Evolutionary conservation across 2,329 filamentous ascomycete genomes (phyloP).

Genomic region (Colletotrichum lindemuthianum): DNA sequence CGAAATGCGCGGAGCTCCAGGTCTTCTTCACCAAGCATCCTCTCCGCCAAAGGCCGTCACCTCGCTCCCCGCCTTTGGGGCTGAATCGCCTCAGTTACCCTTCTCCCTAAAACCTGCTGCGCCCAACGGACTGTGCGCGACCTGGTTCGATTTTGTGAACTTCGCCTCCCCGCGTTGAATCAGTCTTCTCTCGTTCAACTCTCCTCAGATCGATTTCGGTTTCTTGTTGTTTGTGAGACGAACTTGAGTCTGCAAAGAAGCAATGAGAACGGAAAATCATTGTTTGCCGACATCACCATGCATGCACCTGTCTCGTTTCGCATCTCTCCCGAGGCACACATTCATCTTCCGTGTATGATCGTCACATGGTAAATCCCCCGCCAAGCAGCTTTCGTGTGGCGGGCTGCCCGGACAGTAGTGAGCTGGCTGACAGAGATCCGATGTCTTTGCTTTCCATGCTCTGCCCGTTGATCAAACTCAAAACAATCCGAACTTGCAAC

Average conservation of each 20-base stretch:
- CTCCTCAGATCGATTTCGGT: too few relatives aligned
- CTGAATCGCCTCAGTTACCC: conserved; percentile 28
- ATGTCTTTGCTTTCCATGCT: conserved; percentile 10
- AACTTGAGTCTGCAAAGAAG: too few relatives aligned
- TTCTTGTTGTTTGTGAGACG: too few relatives aligned
- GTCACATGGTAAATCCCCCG: conserved; percentile 14
- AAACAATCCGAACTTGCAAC: conserved; percentile 32
- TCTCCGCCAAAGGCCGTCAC: not conserved
- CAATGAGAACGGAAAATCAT: not conserved
- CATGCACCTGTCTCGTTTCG: too few relatives aligned
- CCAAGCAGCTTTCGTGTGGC: conserved; percentile 10
- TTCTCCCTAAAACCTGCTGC: conserved; percentile 26
- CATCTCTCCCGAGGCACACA: conserved; percentile 5
- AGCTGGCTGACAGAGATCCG: conserved; percentile 29
- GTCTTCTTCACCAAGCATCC: too few relatives aligned
- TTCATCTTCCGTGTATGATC: conserved; percentile 15
- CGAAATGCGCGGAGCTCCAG: too few relatives aligned
- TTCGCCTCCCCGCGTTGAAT: conserved; percentile 6
- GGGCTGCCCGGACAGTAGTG: not conserved
- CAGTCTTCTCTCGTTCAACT: too few relatives aligned
- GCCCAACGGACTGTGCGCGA: not conserved
- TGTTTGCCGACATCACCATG: not conserved
- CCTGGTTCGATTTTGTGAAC: not conserved
- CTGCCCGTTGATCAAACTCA: conserved; percentile 20
- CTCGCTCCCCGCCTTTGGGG: conserved; percentile 23